Evolutionary conservation across 2,329 filamentous ascomycete species (phyloP).

Genomic region (Microdochium bolleyi): DNA sequence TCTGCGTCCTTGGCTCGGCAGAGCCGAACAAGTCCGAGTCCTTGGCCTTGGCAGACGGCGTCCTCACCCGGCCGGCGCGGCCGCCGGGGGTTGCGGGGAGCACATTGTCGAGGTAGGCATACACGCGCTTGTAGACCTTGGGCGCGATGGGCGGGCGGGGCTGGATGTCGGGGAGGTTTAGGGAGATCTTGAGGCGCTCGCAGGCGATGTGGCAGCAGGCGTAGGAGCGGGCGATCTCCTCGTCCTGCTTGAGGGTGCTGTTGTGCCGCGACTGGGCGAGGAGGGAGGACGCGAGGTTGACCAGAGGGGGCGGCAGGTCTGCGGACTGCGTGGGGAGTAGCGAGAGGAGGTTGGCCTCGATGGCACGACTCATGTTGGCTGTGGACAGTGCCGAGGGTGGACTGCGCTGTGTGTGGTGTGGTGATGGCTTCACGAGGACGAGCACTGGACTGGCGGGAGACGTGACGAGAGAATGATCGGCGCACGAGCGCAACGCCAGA

Average conservation of each 20-base stretch:
- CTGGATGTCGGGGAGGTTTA: constrained; percentile 71
- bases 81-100: constrained; percentile 35
- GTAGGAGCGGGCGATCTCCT: constrained; percentile 79
- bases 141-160: constrained; percentile 72
- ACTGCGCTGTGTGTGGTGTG: background rate
- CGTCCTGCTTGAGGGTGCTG: constrained; percentile 70
- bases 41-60: constrained; percentile 25
- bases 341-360: constrained; percentile 66
- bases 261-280: constrained; percentile 74
- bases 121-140: constrained; percentile 76
- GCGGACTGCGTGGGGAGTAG: constrained; percentile 66
- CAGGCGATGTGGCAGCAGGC: constrained; percentile 87
- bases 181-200: constrained; percentile 66
- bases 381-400: constrained; percentile 1
- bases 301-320: constrained; percentile 58
- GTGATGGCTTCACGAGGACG: too few species aligned
- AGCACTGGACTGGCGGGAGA: too few species aligned
- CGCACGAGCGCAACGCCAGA: too few species aligned
- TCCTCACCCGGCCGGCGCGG: constrained; percentile 16
- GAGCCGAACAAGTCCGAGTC: constrained; percentile 22
- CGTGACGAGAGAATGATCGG: too few species aligned
- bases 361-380: constrained; percentile 58
- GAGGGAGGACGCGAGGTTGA: constrained; percentile 64
- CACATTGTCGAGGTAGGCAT: constrained; percentile 68
- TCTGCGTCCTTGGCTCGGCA: constrained; percentile 24